A percentile compares a stretch with the other conserved stretches of the same genome.
phyloP scores from a whole-genome alignment of 78 protist genomes.

The Polysphondylium violaceum region DNA sequence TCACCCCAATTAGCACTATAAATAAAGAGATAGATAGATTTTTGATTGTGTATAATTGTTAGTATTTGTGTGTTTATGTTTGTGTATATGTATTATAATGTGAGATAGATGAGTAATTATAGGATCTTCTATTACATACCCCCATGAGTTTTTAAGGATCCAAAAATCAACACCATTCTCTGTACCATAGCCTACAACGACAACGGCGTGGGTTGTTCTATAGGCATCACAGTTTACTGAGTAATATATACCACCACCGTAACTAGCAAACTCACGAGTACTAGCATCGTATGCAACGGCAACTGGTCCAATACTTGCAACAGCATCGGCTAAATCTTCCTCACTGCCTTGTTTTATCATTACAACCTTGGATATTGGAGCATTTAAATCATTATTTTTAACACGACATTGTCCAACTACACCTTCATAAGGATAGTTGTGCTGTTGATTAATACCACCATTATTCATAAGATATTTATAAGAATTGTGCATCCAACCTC shows the following conservation, averaged over 20 bases:
- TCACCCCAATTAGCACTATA: not conserved
- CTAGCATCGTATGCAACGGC: not conserved
- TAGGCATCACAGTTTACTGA: not conserved
- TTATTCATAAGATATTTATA: not conserved
- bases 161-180: slow-evolving; percentile 28
- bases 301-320: slow-evolving; percentile 6
- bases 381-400: not conserved
- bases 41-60: no score
- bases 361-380: not conserved
- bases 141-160: no score
- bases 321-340: not conserved
- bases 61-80: no score
- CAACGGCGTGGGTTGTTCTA: not conserved
- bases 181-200: not conserved
- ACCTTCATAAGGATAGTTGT: not conserved
- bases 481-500: slow-evolving; percentile 42
- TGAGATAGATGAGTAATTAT: no score
- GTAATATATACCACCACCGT: slow-evolving; percentile 14
- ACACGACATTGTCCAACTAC: not conserved
- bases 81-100: no score
- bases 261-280: not conserved
- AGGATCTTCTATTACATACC: no score
- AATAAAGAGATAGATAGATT: no score
- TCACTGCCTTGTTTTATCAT: not conserved
- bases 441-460: not conserved